A percentile compares a stretch with the other conserved stretches of the same genome.
Conservation (phyloP, 2,329 filamentous ascomycete species). For the Colletotrichum simmondsii region DNA sequence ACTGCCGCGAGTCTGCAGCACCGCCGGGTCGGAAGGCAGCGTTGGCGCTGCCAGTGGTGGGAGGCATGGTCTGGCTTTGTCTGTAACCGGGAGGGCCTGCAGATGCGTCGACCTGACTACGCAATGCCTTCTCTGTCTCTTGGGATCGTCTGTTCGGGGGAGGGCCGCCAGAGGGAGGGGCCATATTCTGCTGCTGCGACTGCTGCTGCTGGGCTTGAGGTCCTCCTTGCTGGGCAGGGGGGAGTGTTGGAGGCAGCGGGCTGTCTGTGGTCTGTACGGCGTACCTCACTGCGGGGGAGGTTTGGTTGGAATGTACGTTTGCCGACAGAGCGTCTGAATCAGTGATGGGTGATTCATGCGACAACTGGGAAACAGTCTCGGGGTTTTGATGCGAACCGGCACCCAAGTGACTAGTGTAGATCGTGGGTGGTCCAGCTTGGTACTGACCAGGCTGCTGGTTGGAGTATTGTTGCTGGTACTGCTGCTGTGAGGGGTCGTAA, state of each 20-base stretch:
- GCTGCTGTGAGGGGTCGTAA: constrained; percentile 52
- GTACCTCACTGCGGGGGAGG: constrained; percentile 55
- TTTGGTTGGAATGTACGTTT: constrained; percentile 55
- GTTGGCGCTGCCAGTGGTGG: constrained; percentile 48
- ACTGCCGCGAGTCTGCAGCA: constrained; percentile 51
- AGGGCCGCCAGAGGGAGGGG: constrained; percentile 56
- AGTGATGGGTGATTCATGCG: constrained; percentile 67
- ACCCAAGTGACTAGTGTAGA: constrained; percentile 48
- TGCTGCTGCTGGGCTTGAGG: constrained; percentile 44
- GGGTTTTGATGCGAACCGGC: constrained; percentile 56
- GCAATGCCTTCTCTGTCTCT: constrained; percentile 60
- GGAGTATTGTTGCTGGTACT: constrained; percentile 47
- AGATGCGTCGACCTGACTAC: constrained; percentile 54
- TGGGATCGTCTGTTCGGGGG: constrained; percentile 59
- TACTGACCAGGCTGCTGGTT: constrained; percentile 39
- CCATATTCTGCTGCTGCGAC: constrained; percentile 52
- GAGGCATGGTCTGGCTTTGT: constrained; percentile 58
- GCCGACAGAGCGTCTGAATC: constrained; percentile 58
- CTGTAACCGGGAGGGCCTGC: constrained; percentile 62
- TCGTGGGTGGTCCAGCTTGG: constrained; percentile 47
- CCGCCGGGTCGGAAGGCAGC: constrained; percentile 53
- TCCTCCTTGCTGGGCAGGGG: constrained; percentile 41
- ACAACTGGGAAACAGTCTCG: constrained; percentile 71
- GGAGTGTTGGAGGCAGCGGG: constrained; percentile 35
- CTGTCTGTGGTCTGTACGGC: constrained; percentile 42